Evolutionary conservation across 2,329 filamentous ascomycete genomes (phyloP).

Genomic region (Epichloe festucae): DNA sequence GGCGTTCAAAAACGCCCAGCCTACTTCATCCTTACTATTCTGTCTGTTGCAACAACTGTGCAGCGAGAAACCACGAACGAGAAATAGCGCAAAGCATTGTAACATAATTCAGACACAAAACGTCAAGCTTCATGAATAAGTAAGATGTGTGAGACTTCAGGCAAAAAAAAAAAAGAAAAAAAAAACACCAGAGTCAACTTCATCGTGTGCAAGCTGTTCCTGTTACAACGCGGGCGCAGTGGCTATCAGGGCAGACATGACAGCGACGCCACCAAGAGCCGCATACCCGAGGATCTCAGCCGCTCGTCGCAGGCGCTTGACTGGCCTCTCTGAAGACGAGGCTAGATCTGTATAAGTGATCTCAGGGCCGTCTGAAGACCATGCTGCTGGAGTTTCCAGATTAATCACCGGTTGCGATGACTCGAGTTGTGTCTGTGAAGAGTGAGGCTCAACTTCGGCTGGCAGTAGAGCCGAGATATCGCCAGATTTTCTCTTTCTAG

Average conservation of each 20-base stretch:
- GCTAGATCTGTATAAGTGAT: too few species aligned
- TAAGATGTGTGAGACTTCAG: neutral
- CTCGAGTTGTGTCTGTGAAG: neutral
- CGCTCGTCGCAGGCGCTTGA: constrained; percentile 21
- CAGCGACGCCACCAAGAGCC: constrained; percentile 25
- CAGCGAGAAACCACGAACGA: neutral
- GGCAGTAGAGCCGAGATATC: neutral
- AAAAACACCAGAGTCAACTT: neutral
- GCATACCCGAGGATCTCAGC: constrained; percentile 24
- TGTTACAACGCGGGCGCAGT: constrained; percentile 20
- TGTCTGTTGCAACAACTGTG: neutral
- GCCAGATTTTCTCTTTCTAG: constrained; percentile 5
- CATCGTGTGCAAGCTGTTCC: neutral
- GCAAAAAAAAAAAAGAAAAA: neutral
- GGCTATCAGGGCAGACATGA: constrained; percentile 26
- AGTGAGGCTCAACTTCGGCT: constrained; percentile 1
- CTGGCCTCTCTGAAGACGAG: constrained; percentile 7
- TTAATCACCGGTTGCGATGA: neutral
- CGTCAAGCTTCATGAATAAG: neutral
- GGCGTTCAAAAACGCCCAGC: neutral
- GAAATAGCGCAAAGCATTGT: neutral
- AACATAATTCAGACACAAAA: neutral
- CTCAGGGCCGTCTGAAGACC: neutral
- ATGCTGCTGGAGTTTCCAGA: neutral
- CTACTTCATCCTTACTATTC: neutral